Evolutionary conservation across 2,329 filamentous ascomycete genomes (phyloP), one percentile per base, ranked within the genome.

Genomic region (Cytospora piceae): DNA sequence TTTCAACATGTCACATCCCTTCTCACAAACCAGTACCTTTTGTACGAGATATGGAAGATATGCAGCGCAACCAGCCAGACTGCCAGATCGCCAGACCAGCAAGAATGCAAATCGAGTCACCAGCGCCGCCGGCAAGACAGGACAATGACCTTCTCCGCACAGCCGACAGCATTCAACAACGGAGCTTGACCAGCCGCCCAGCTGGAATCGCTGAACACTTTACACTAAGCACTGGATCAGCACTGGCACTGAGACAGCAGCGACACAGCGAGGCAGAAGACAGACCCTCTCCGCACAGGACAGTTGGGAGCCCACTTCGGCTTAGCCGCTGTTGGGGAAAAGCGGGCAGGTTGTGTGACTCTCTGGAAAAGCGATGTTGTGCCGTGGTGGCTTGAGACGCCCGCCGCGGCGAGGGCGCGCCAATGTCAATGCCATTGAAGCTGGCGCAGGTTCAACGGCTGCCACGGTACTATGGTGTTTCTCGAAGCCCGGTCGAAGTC

Each of bases 1-100:
- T 74, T 73, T 74, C 72, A 74, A 71, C n/a, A 72, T 73, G 71
- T 72, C 73, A 72, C 70, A 34, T 11, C 12, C 12, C 69, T 68
- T 72, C 71, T 71, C 75, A 70, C 69, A 73, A 75, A 75, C 72
- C 3, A 39, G 37, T 39, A 17, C 14, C 8, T 34, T 12, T 12
- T 20, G 49, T 39, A 56, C 60, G 37, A 56, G 60, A 57, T 63
- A 15, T 62, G n/a, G 37, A 62, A 12, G 32, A 34, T 11, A 34
- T 34, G 4, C 27, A 29, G 27, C 27, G 5, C 27, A 34, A 9
- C 32, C 8, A 32, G 32, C 32, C 34, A 37, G 9, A 9, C 12
- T 4, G 12, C 34, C 34, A 37, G 12, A 14, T n/a, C n/a, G n/a
- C n/a, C n/a, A n/a, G n/a, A n/a, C 32, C 32, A 54, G n/a, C 29